These are phyloP conservation scores for Phytophthora pisi DNA, from an alignment of 352 stramenopile genomes.

Conservation along the genomic window DNA sequence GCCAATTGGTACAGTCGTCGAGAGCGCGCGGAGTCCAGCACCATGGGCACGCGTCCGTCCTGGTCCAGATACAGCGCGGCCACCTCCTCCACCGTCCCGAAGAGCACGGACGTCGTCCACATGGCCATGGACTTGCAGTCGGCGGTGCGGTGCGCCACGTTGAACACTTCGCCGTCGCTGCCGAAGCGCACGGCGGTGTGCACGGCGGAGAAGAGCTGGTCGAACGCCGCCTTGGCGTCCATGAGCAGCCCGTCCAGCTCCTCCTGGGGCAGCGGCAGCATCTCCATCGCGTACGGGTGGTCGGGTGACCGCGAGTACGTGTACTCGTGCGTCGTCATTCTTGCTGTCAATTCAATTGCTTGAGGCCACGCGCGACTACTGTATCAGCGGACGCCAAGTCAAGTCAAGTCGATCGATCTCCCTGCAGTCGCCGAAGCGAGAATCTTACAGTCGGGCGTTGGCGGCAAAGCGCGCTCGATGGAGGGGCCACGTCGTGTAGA, in stretches of 20 bases:
- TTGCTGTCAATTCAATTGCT: not conserved
- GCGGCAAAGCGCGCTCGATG: too few relatives aligned
- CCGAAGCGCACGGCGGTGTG: constrained; percentile 44
- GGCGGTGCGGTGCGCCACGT: constrained; percentile 35
- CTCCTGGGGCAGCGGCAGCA: constrained; percentile 41
- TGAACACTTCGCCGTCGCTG: constrained; percentile 42
- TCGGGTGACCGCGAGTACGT: constrained; percentile 52
- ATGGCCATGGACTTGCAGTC: constrained; percentile 59
- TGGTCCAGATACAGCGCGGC: constrained; percentile 57
- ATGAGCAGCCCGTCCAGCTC: constrained; percentile 38
- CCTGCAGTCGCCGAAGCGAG: constrained; percentile 1
- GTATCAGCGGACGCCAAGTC: too few relatives aligned
- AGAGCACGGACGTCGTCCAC: constrained; percentile 58
- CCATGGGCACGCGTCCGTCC: constrained; percentile 51
- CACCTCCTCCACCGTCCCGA: constrained; percentile 68
- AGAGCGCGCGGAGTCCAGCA: constrained; percentile 51
- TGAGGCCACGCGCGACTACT: constrained; percentile 17
- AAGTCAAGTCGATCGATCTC: constrained; percentile 9
- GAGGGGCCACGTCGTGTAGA: too few relatives aligned
- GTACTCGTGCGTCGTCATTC: constrained; percentile 38
- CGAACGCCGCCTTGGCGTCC: constrained; percentile 39
- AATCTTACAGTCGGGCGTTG: not conserved
- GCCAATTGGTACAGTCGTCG: constrained; percentile 63
- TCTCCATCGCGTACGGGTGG: constrained; percentile 56
- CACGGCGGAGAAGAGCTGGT: constrained; percentile 45